Evolutionary conservation across 2,329 filamentous ascomycete genomes (phyloP).

Genomic region (Colletotrichum siamense): DNA sequence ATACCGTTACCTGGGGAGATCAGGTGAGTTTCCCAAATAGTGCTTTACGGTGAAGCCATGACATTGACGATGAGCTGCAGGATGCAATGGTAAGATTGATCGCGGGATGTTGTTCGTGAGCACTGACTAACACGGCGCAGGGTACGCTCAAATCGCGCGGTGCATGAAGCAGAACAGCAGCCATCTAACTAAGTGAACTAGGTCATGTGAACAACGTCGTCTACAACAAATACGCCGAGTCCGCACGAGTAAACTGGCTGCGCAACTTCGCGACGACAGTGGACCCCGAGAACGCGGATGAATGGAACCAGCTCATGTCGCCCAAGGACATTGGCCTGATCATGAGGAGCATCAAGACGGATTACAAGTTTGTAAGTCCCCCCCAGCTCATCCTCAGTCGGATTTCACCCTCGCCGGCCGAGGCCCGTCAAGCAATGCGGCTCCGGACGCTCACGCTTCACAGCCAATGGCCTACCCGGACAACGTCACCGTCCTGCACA

Average conservation of each 20-base stretch:
- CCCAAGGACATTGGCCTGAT: slow-evolving; percentile 75
- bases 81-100: slow-evolving; percentile 17
- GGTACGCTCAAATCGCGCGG: not conserved
- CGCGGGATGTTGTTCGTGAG: not conserved
- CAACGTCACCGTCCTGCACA: slow-evolving; percentile 83
- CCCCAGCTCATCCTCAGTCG: too few species aligned
- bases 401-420: not conserved
- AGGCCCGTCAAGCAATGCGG: not conserved
- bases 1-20: slow-evolving; percentile 83
- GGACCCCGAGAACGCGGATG: slow-evolving; percentile 63
- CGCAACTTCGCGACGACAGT: slow-evolving; percentile 69
- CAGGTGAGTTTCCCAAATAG: slow-evolving; percentile 59
- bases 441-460: not conserved
- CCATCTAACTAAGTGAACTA: slow-evolving; percentile 14
- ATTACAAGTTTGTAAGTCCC: slow-evolving; percentile 83
- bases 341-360: slow-evolving; percentile 77
- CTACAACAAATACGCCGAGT: slow-evolving; percentile 85
- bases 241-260: slow-evolving; percentile 79
- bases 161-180: not conserved
- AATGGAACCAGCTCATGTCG: slow-evolving; percentile 75
- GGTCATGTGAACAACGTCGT: slow-evolving; percentile 85
- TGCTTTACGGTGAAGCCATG: too few species aligned
- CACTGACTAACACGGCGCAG: slow-evolving; percentile 10
- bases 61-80: not conserved
- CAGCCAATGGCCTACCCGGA: slow-evolving; percentile 87